Evolutionary conservation across 257 asterid genomes (phyloP).

Genomic region (Mitragyna speciosa): DNA sequence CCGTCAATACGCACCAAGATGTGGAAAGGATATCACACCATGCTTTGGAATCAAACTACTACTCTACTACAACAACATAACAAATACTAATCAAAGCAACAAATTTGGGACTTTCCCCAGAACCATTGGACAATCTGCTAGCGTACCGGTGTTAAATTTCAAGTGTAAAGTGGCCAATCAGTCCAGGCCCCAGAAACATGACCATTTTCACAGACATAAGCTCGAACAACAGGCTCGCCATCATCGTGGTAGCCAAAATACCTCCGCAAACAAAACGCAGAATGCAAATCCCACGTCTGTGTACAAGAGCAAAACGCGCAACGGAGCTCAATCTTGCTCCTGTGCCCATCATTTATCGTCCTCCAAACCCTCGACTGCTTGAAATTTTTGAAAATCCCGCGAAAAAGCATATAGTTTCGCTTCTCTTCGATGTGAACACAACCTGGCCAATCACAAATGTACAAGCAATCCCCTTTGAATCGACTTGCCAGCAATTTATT

Average conservation of each 20-base stretch:
- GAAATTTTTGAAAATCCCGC: conserved; percentile 86
- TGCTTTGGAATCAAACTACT: not conserved
- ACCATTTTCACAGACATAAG: conserved; percentile 88
- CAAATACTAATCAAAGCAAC: not conserved
- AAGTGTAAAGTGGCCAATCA: conserved; percentile 82
- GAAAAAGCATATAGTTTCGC: conserved; percentile 81
- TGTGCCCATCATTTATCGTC: conserved; percentile 75
- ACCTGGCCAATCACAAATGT: conserved; percentile 92
- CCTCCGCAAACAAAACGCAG: conserved; percentile 80
- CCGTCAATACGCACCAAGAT: not conserved
- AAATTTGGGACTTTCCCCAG: not conserved
- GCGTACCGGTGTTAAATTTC: conserved; percentile 7
- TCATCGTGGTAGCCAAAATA: conserved; percentile 83
- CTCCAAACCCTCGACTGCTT: conserved; percentile 93
- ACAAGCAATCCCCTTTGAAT: conserved; percentile 75
- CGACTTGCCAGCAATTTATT: conserved; percentile 77
- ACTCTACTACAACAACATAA: not conserved
- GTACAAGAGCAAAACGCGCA: conserved; percentile 70
- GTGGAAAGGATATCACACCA: not conserved
- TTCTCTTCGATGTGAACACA: conserved; percentile 82
- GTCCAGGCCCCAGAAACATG: conserved; percentile 99
- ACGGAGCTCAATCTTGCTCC: conserved; percentile 52
- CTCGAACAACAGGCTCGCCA: conserved; percentile 91
- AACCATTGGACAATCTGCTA: not conserved
- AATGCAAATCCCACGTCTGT: conserved; percentile 82